A percentile compares a stretch with the other conserved stretches of the same genome.
Conservation (phyloP, 129 eudicot genomes). For the Oenanthe sinensis region DNA sequence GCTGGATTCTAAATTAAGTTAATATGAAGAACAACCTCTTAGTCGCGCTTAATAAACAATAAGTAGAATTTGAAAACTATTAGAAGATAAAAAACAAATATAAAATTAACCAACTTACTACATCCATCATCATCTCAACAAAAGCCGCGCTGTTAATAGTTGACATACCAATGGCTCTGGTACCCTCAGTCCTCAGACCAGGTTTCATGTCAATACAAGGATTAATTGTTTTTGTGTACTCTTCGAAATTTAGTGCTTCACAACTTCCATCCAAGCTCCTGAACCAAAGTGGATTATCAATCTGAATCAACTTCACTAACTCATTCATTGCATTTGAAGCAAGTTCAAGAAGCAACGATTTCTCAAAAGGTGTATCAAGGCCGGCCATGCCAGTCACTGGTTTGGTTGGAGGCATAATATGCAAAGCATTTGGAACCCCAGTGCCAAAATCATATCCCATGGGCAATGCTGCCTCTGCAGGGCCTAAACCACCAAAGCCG, state of each 20-base stretch:
- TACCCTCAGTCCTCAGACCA: conserved; percentile 59
- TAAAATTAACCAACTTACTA: conserved; percentile 29
- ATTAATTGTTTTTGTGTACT: conserved; percentile 41
- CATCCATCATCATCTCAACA: conserved; percentile 51
- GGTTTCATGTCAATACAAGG: conserved; percentile 62
- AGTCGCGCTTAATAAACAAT: too few relatives aligned
- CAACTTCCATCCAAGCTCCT: conserved; percentile 42
- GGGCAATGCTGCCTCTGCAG: conserved; percentile 44
- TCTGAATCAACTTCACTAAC: conserved; percentile 58
- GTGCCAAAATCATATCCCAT: conserved; percentile 55
- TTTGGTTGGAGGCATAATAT: conserved; percentile 30
- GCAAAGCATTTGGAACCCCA: conserved; percentile 34
- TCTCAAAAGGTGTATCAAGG: conserved; percentile 37
- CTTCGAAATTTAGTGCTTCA: conserved; percentile 53
- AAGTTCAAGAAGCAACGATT: conserved; percentile 47
- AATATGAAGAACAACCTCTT: not conserved
- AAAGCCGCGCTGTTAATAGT: conserved; percentile 46
- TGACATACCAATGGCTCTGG: conserved; percentile 51
- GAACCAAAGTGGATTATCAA: conserved; percentile 59
- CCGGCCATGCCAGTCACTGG: conserved; percentile 22
- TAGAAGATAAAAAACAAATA: not conserved
- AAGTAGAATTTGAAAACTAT: too few relatives aligned
- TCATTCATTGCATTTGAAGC: conserved; percentile 77
- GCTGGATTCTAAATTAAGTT: not conserved
- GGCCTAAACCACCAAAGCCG: conserved; percentile 40